These are phyloP conservation scores for Solanum infundibuliforme DNA, from an alignment of 257 asterid genomes.

Conservation along the genomic window DNA sequence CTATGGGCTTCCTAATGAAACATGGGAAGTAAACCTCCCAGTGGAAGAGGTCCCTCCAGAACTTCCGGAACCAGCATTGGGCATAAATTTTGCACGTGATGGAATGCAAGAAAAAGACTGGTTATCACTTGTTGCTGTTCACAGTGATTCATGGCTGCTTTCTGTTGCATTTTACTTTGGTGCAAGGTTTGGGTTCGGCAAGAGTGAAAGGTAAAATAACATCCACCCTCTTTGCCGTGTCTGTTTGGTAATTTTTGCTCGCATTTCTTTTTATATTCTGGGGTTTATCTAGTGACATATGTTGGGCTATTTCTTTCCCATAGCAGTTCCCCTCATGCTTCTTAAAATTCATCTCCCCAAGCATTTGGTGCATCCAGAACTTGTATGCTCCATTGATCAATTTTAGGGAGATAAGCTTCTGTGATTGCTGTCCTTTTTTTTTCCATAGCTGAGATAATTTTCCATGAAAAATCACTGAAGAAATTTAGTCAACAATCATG, in stretches of 20 bases:
- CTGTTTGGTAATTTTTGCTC: background rate
- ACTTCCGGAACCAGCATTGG: conserved; percentile 95
- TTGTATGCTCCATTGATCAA: background rate
- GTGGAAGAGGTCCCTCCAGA: conserved; percentile 97
- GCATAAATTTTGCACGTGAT: conserved; percentile 89
- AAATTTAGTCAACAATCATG: background rate
- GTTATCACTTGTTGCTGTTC: conserved; percentile 89
- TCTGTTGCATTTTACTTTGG: conserved; percentile 90
- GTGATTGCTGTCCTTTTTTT: background rate
- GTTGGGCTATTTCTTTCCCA: background rate
- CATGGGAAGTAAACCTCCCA: conserved; percentile 89
- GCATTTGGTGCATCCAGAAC: background rate
- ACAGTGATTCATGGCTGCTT: conserved; percentile 92
- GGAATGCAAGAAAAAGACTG: conserved; percentile 85
- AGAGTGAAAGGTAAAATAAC: conserved; percentile 59
- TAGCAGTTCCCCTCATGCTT: background rate
- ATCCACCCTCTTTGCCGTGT: background rate
- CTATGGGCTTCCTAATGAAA: conserved; percentile 78
- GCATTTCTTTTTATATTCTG: background rate
- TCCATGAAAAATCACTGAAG: background rate
- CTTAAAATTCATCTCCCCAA: background rate
- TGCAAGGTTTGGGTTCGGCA: conserved; percentile 50
- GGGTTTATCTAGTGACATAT: background rate
- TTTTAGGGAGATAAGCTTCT: background rate
- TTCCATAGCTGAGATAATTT: background rate